Percentiles rank a stretch among this genome's conserved stretches.
Evolutionary conservation across 495 filamentous ascomycete genomes (phyloP).

Genomic region (Neurospora sp.): DNA sequence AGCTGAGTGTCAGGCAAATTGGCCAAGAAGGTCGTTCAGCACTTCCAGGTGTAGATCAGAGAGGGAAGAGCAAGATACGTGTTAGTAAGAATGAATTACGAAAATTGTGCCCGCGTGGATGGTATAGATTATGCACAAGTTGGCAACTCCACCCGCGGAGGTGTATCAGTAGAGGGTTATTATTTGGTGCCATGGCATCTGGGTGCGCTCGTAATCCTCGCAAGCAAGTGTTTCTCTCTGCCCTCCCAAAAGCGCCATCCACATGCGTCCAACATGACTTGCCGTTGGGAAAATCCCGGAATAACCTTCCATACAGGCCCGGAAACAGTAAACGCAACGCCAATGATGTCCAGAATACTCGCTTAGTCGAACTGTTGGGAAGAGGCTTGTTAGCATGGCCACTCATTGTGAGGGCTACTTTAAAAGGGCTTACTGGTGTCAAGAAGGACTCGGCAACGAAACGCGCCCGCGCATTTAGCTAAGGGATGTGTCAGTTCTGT

Average conservation of each 20-base stretch:
- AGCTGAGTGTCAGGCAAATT: not conserved
- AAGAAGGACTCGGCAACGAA: constrained; percentile 98
- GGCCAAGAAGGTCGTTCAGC: not conserved
- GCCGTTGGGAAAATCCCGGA: not conserved
- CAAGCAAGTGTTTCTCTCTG: not conserved
- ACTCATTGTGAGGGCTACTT: not conserved
- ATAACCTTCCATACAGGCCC: not conserved
- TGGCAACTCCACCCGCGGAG: not conserved
- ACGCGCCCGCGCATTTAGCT: constrained; percentile 94
- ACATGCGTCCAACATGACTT: not conserved
- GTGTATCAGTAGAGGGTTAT: not conserved
- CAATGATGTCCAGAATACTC: not conserved
- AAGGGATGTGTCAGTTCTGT: constrained; percentile 13
- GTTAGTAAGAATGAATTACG: not conserved
- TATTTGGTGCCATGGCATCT: not conserved
- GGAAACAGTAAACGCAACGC: not conserved
- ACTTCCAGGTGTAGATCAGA: not conserved
- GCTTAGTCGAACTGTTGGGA: constrained; percentile 19
- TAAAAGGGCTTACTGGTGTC: constrained; percentile 63
- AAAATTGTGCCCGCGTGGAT: not conserved
- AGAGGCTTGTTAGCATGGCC: not conserved
- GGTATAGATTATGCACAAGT: not conserved
- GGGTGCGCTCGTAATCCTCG: not conserved
- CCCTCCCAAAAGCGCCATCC: not conserved
- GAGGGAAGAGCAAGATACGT: not conserved